These are phyloP conservation scores for Talaromyces rugulosus DNA, from an alignment of 2,329 filamentous ascomycete genomes.

Conservation along the genomic window DNA sequence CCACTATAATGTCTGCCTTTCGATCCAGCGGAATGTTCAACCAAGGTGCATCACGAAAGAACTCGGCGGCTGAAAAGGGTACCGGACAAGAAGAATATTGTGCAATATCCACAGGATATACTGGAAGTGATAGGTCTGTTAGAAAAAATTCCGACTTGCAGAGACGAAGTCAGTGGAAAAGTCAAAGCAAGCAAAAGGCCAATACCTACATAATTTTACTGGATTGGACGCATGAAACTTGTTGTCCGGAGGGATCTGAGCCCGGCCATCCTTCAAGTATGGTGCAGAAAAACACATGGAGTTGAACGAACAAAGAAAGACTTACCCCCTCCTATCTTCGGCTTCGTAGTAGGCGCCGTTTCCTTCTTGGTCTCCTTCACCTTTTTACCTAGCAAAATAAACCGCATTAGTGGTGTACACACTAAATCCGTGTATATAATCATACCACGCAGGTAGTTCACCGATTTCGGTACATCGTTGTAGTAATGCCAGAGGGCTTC, in stretches of 20 bases:
- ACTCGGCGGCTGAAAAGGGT: conserved; percentile 49
- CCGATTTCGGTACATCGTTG: conserved; percentile 83
- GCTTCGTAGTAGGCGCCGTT: conserved; percentile 19
- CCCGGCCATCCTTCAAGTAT: conserved; percentile 23
- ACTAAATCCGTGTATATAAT: background rate
- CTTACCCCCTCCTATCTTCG: conserved; percentile 27
- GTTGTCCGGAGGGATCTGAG: conserved; percentile 15
- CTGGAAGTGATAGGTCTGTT: conserved; percentile 33
- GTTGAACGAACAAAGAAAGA: background rate
- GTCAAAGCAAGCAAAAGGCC: conserved; percentile 15
- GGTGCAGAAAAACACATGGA: background rate
- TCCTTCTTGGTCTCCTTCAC: conserved; percentile 31
- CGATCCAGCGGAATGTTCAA: conserved; percentile 65
- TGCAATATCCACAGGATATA: conserved; percentile 22
- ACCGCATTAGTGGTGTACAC: conserved; percentile 25
- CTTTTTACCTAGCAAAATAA: conserved; percentile 25
- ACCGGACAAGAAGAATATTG: conserved; percentile 21
- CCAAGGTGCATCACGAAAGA: conserved; percentile 87
- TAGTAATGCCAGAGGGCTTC: conserved; percentile 95
- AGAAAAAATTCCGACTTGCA: conserved; percentile 32
- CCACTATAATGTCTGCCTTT: conserved; percentile 59
- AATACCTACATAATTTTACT: conserved; percentile 9
- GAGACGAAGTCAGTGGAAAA: conserved; percentile 23
- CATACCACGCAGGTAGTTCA: conserved; percentile 68
- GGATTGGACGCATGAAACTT: background rate